These are phyloP conservation scores for Larix sibirica DNA, from an alignment of 83 land plant species.

Conservation along the genomic window DNA sequence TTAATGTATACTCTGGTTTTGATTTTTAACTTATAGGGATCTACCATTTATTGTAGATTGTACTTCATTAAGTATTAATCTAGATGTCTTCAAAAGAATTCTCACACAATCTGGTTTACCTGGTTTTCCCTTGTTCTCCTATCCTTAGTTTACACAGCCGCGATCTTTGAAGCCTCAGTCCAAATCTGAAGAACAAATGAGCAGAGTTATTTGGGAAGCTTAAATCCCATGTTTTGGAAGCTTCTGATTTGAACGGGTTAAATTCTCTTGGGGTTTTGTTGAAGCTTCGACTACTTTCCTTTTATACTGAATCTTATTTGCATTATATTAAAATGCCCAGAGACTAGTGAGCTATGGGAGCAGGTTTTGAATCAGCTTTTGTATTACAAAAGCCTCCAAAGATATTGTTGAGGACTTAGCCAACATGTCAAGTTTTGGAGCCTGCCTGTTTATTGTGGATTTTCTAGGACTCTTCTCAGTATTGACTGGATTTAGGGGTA, in stretches of 20 bases:
- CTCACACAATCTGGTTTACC: background rate
- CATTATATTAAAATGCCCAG: no score
- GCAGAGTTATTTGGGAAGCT: background rate
- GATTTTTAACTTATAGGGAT: background rate
- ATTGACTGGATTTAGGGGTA: no score
- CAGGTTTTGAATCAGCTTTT: no score
- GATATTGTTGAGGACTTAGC: no score
- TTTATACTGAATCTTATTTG: no score
- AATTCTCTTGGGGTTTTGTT: background rate
- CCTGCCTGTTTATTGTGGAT: no score
- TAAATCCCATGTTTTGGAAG: background rate
- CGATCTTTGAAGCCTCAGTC: background rate
- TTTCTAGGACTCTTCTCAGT: no score
- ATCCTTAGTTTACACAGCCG: constrained; percentile 4
- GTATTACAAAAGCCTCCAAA: no score
- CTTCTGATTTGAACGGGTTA: background rate
- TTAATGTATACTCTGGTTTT: background rate
- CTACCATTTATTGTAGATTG: background rate
- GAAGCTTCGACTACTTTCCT: no score
- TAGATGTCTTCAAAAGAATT: background rate
- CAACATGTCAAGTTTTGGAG: no score
- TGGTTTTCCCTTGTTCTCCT: background rate
- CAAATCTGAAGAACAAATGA: background rate
- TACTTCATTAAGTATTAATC: background rate
- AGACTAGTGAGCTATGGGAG: no score